Evolutionary conservation across 2,329 filamentous ascomycete genomes (phyloP), one percentile per base, ranked within the genome.

Genomic region (Paracoccidioides brasiliensis): DNA sequence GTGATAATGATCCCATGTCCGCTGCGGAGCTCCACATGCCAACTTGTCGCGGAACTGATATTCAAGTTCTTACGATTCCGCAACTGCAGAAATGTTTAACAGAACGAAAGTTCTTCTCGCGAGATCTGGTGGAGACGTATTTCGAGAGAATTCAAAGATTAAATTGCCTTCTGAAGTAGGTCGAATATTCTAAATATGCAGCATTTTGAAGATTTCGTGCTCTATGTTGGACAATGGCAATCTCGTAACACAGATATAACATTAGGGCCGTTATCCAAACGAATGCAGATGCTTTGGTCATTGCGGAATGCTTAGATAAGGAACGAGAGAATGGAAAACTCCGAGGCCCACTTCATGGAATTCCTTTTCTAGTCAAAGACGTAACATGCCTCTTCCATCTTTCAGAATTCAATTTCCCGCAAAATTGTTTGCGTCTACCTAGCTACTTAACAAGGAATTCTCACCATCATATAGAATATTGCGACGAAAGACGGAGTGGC

Each of bases 321-420:
- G 84, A 89, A 68, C 77, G 85, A 15, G 64, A 66, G 10, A 63
- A 70, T 0, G 82, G 82, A 30, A 73, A 71, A 42, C 67, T 82
- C 8, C 78, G 83, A n/a, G 79, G 84, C 1, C 80, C 81, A 0
- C 74, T 90, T 1, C 86, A 90, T 65, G 86, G 86, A 3, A 86
- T 90, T 45, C 86, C 86, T 0, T 86, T 86, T 65, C 74, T 85
- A 2, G 79, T 88, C 60, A 90, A 90, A 69, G 85, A 90, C 65
- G 53, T 57, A 53, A 32, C 22, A 28, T 45, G 48, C 14, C 28
- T 10, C 10, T 43, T 42, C 12, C 14, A 9, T 40, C 37, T 38
- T n/a, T 10, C 33, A 28, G 28, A 38, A 37, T 42, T 42, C 40
- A 9, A 42, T 42, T 5, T 12, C 40, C 14, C 40, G 46, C 33